Evolutionary conservation across 1,139 yeast species (phyloP), one percentile per base, ranked within the genome.

Genomic region (Hemisphaericaspora xylofermentans): DNA sequence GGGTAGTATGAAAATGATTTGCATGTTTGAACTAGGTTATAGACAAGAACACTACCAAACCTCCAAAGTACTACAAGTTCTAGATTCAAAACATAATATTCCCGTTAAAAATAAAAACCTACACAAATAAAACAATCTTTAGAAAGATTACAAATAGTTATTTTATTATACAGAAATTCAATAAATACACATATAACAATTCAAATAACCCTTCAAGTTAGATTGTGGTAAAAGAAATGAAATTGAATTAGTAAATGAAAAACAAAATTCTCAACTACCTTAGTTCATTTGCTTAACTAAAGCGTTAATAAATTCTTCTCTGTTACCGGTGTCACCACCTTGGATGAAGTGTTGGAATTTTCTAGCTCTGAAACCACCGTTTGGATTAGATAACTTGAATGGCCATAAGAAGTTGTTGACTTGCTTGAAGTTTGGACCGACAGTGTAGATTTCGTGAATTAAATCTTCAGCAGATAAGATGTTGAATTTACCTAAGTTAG

Each of bases 381-480:
- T 82, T 72, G 98, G 98, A 85, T 88, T 89, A 65, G 98, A 89
- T 71, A 93, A 86, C 84, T 91, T 87, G 96, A 93, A 93, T 78
- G 98, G 98, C 97, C 98, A 93, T 78, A 93, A 82, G 83, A 93
- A 93, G 97, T 93, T 93, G 89, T 88, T 87, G 64, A 89, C 98
- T 82, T 93, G 98, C 84, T 93, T 93, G 91, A 93, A 93, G 93
- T 89, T 88, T 73, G 98, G 97, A 71, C 98, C 98, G 71, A 91
- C 97, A 56, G 98, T 86, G 87, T 80, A 85, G 67, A 93, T 88
- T 82, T 93, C 98, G 86, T 93, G 98, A 76, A 93, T 88, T 78
- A 93, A 83, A 74, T 93, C 98, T 78, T 93, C 98, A 61, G 93
- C 73, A 60, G 96, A 91, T 71, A 82, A 81, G 73, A 93, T 88